A percentile compares a stretch with the other conserved stretches of the same genome.
Evolutionary conservation across 192 early-diverging fungal genomes (phyloP).

Genomic region (Paraglomus brasilianum): DNA sequence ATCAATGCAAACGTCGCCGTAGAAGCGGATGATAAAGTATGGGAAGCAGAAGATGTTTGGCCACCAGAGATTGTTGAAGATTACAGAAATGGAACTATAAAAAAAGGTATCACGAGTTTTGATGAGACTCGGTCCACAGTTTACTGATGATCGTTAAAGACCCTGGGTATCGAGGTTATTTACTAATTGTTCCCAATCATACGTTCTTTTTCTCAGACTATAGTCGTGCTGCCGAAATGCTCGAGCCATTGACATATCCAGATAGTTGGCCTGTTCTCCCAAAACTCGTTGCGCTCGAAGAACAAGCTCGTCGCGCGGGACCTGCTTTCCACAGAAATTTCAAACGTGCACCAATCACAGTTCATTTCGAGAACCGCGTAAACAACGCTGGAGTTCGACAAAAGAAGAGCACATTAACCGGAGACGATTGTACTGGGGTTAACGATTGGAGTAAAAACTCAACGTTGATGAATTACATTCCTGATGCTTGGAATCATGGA

Average conservation of each 20-base stretch:
- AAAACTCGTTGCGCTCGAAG: slow-evolving; percentile 37
- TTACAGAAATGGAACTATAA: slow-evolving; percentile 22
- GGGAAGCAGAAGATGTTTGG: slow-evolving; percentile 32
- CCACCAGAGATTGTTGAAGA: slow-evolving; percentile 37
- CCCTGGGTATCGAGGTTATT: no score
- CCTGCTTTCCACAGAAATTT: slow-evolving; percentile 35
- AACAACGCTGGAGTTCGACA: slow-evolving; percentile 42
- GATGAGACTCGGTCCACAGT: no score
- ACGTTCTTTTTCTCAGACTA: slow-evolving; percentile 35
- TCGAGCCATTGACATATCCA: slow-evolving; percentile 36
- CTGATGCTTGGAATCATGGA: slow-evolving; percentile 45
- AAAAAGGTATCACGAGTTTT: slow-evolving; percentile 14
- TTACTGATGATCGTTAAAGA: no score
- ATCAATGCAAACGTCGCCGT: slow-evolving; percentile 41
- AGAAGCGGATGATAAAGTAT: slow-evolving; percentile 34
- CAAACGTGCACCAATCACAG: slow-evolving; percentile 39
- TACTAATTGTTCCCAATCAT: no score
- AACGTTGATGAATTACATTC: slow-evolving; percentile 41
- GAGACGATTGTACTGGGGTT: slow-evolving; percentile 41
- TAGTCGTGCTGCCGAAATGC: slow-evolving; percentile 37
- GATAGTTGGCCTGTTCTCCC: slow-evolving; percentile 39
- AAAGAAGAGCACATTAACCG: slow-evolving; percentile 38
- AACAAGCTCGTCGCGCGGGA: slow-evolving; percentile 35
- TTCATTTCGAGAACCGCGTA: slow-evolving; percentile 39
- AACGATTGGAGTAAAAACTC: slow-evolving; percentile 45